phyloP scores from a whole-genome alignment of 139 green algal genomes.

The Chlamydomonas eustigma region DNA sequence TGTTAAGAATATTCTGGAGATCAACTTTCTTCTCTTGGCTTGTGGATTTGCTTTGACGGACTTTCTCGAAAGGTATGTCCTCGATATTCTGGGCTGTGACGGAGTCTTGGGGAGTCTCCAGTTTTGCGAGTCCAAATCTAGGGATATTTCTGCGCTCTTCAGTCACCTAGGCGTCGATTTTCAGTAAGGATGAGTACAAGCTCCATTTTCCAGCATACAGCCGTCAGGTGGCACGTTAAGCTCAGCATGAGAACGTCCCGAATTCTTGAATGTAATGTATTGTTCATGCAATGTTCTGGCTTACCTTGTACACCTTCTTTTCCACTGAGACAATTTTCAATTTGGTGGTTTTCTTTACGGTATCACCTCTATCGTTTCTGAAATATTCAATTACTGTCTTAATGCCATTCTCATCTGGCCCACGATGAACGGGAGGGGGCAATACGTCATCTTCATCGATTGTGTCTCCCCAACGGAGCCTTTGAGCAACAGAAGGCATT shows the following conservation, averaged over 20 bases:
- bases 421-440: conserved; percentile 57
- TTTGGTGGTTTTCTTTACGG: conserved; percentile 89
- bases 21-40: conserved; percentile 87
- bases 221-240: no score
- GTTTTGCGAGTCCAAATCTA: conserved; percentile 83
- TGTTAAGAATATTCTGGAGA: conserved; percentile 61
- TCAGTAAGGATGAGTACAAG: no score
- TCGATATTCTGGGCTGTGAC: conserved; percentile 69
- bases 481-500: conserved; percentile 2
- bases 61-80: conserved; percentile 91
- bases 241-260: no score
- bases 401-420: conserved; percentile 85
- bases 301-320: conserved; percentile 87
- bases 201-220: no score
- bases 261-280: no score
- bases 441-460: conserved; percentile 74
- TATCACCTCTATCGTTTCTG: conserved; percentile 87
- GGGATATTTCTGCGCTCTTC: conserved; percentile 70
- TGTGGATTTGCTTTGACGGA: conserved; percentile 70
- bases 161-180: conserved; percentile 56
- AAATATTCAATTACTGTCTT: conserved; percentile 88
- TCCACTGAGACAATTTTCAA: conserved; percentile 82
- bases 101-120: conserved; percentile 88
- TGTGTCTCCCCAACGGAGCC: conserved; percentile 83
- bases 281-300: no score